Conservation (phyloP, 2,329 filamentous ascomycete species). For the Dichotomopilus funicola region DNA sequence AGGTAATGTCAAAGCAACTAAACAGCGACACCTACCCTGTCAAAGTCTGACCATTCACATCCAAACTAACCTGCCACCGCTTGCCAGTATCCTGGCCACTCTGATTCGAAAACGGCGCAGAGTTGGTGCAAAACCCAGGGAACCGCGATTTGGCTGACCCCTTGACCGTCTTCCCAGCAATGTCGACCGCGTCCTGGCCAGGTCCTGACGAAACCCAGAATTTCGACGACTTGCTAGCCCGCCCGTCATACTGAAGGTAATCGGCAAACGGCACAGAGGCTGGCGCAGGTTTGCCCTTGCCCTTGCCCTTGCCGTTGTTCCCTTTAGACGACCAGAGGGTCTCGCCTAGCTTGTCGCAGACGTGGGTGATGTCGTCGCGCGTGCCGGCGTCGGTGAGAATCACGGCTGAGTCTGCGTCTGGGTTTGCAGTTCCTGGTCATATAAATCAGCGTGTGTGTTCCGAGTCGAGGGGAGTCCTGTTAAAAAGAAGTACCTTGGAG, state of each 20-base stretch:
- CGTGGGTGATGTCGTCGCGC: constrained; percentile 24
- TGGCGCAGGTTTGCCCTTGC: background rate
- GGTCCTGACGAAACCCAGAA: constrained; percentile 33
- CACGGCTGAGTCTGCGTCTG: constrained; percentile 29
- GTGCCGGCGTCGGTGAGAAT: constrained; percentile 30
- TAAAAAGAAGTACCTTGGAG: constrained; percentile 29
- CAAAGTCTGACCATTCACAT: constrained; percentile 34
- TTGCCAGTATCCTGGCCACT: constrained; percentile 28
- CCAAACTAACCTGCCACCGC: constrained; percentile 33
- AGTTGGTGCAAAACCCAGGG: constrained; percentile 38
- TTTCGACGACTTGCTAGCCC: constrained; percentile 20
- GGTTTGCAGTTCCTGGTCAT: constrained; percentile 29
- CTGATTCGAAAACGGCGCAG: constrained; percentile 35
- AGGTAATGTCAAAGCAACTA: background rate
- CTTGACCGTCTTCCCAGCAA: background rate
- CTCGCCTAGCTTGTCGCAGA: constrained; percentile 35
- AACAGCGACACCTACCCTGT: constrained; percentile 27
- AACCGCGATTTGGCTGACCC: constrained; percentile 19
- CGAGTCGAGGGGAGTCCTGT: background rate
- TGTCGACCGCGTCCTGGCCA: constrained; percentile 12
- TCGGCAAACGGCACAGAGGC: constrained; percentile 28
- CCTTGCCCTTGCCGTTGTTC: background rate
- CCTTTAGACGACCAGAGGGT: constrained; percentile 28
- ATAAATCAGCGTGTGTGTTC: background rate
- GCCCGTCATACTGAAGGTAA: constrained; percentile 32